phyloP scores from a whole-genome alignment of 768 basidiomycete species.

The Suillus alpinus region DNA sequence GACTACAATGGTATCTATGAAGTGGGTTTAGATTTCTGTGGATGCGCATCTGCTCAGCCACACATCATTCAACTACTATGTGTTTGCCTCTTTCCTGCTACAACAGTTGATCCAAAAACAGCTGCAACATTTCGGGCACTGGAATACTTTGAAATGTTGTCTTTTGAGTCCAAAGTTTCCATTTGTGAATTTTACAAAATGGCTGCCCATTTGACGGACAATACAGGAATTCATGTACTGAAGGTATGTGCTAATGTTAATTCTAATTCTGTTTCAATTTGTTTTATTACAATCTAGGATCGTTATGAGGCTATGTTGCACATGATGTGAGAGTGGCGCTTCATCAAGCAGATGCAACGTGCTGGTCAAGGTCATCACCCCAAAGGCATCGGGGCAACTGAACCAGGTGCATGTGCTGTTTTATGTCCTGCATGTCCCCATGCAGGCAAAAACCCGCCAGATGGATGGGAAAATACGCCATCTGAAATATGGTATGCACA shows the following conservation, averaged over 20 bases:
- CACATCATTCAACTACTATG: constrained; percentile 10
- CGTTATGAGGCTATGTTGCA: neutral
- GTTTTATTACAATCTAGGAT: neutral
- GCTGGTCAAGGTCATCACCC: neutral
- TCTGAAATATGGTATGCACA: neutral
- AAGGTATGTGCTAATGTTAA: neutral
- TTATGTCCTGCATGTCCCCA: constrained; percentile 6
- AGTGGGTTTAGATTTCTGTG: constrained; percentile 14
- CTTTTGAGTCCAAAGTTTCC: neutral
- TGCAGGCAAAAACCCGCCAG: constrained; percentile 4
- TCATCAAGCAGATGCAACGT: neutral
- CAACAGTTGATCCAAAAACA: neutral
- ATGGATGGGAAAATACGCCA: neutral
- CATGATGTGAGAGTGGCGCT: neutral
- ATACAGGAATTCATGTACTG: neutral
- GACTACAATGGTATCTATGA: constrained; percentile 21
- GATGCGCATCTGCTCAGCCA: constrained; percentile 2
- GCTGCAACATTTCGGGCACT: neutral
- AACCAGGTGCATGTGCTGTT: neutral
- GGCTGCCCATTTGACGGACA: neutral
- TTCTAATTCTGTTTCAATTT: neutral
- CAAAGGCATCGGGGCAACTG: neutral
- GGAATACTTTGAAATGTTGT: neutral
- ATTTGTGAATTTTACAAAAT: neutral
- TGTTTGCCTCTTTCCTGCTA: neutral